Conservation (phyloP, 257 asterid genomes). For the Anisodus tanguticus region DNA sequence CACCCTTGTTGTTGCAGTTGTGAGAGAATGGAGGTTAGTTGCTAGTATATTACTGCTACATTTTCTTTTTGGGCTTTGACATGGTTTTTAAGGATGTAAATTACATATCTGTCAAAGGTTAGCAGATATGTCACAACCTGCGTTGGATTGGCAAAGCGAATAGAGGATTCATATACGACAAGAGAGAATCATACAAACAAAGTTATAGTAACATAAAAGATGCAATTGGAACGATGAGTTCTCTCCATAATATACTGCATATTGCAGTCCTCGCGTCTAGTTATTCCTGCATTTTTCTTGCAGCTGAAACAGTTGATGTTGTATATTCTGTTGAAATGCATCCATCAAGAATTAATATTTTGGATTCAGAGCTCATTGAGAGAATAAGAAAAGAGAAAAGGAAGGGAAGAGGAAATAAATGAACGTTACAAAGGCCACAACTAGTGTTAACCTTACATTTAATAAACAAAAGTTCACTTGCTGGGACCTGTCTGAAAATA, state of each 20-base stretch:
- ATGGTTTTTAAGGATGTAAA: background rate
- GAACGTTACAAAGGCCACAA: background rate
- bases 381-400: background rate
- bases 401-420: conserved; percentile 57
- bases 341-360: conserved; percentile 63
- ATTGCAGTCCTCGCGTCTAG: background rate
- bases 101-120: background rate
- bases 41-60: background rate
- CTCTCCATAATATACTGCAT: conserved; percentile 19
- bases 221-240: background rate
- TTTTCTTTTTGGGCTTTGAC: background rate
- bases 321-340: background rate
- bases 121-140: conserved; percentile 31
- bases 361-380: background rate
- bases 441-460: background rate
- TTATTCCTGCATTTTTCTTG: background rate
- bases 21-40: conserved; percentile 88
- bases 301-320: background rate
- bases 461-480: background rate
- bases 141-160: background rate
- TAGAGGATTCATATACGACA: background rate
- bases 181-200: background rate
- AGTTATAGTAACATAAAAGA: background rate
- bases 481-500: background rate
- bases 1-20: conserved; percentile 98